Conservation (phyloP, 148 eudicot genomes). For the Rhododendron molle region DNA sequence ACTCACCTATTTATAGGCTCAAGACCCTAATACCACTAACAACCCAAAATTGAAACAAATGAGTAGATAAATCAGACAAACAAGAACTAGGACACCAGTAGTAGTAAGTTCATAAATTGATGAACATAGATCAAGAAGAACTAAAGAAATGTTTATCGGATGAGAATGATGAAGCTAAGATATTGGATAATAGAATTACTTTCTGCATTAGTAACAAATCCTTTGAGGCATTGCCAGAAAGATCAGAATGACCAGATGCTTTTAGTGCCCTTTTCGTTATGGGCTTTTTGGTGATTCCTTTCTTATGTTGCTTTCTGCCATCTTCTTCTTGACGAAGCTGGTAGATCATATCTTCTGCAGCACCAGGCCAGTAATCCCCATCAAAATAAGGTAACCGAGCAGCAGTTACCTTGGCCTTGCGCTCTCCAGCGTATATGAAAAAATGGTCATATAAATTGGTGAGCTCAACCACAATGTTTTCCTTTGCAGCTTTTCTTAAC, state of each 20-base stretch:
- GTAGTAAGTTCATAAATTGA: neutral
- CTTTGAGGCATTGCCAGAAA: slow-evolving; percentile 78
- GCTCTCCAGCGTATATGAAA: slow-evolving; percentile 68
- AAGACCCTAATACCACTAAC: neutral
- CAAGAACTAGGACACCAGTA: neutral
- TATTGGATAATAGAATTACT: slow-evolving; percentile 35
- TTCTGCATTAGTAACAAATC: slow-evolving; percentile 85
- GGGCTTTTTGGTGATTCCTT: slow-evolving; percentile 61
- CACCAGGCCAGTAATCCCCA: slow-evolving; percentile 99
- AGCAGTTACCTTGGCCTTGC: slow-evolving; percentile 95
- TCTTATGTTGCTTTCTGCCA: slow-evolving; percentile 68
- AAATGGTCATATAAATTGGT: slow-evolving; percentile 90
- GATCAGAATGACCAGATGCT: slow-evolving; percentile 89
- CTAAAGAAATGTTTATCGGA: neutral
- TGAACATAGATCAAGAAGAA: neutral
- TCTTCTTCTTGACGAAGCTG: slow-evolving; percentile 88
- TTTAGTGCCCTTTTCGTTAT: slow-evolving; percentile 85
- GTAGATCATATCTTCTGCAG: slow-evolving; percentile 91
- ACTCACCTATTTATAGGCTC: neutral
- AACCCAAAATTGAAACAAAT: neutral
- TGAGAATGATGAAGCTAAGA: neutral
- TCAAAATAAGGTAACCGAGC: slow-evolving; percentile 95
- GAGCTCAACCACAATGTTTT: slow-evolving; percentile 78
- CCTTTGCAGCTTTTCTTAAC: slow-evolving; percentile 85
- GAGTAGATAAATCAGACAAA: neutral